Percentiles rank a stretch among this genome's conserved stretches.
Conservation (phyloP, 2,329 filamentous ascomycete species). For the Alternaria brassicae region DNA sequence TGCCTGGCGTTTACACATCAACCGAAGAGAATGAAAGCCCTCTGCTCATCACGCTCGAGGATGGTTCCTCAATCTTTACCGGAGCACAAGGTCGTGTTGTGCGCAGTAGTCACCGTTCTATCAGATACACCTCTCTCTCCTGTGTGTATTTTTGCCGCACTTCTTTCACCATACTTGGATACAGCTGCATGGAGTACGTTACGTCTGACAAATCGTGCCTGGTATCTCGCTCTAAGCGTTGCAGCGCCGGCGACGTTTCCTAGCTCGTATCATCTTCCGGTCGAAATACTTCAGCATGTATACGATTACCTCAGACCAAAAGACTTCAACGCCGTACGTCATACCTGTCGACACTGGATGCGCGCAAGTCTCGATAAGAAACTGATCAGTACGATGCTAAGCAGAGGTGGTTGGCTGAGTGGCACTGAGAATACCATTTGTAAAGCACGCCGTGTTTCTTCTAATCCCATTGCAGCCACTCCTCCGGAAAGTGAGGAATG, state of each 20-base stretch:
- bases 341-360: constrained; percentile 68
- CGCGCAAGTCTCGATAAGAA: constrained; percentile 60
- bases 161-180: constrained; percentile 27
- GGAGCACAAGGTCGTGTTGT: not conserved
- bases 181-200: constrained; percentile 26
- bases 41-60: constrained; percentile 10
- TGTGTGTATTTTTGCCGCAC: not conserved
- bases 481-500: constrained; percentile 37
- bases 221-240: constrained; percentile 41
- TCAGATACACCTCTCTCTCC: not conserved
- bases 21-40: constrained; percentile 24
- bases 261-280: constrained; percentile 48
- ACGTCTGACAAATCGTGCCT: constrained; percentile 46
- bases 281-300: constrained; percentile 60
- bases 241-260: constrained; percentile 32
- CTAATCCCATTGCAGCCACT: not conserved
- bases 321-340: constrained; percentile 67
- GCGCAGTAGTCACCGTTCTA: not conserved
- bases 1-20: constrained; percentile 28
- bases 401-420: constrained; percentile 60
- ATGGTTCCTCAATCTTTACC: not conserved
- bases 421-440: constrained; percentile 4
- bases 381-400: constrained; percentile 62
- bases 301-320: constrained; percentile 55
- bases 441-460: not conserved